Percentiles rank a stretch among this genome's conserved stretches.
phyloP scores from a whole-genome alignment of 83 land plant genomes.

The Picea abies region DNA sequence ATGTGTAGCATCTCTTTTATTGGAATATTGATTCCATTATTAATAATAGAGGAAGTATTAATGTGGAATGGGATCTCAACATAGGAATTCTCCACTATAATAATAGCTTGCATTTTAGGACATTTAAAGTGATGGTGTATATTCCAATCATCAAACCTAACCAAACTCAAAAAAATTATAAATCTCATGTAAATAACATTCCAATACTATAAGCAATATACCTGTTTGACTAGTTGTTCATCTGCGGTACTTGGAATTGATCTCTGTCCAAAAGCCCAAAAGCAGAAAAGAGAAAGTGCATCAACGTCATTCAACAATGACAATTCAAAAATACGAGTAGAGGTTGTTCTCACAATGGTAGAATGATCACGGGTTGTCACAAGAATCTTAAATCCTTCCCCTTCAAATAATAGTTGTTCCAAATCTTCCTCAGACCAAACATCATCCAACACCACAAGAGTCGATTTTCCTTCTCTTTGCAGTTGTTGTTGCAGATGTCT shows the following conservation, averaged over 20 bases:
- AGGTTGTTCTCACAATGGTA: background rate
- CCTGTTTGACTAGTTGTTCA: too few relatives aligned
- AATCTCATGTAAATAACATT: background rate
- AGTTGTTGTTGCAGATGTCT: background rate
- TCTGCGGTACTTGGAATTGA: too few relatives aligned
- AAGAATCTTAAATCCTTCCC: background rate
- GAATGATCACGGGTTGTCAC: background rate
- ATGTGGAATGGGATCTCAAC: too few relatives aligned
- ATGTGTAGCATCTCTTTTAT: too few relatives aligned
- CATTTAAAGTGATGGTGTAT: too few relatives aligned
- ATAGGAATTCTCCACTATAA: too few relatives aligned
- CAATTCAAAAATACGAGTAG: background rate
- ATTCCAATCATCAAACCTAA: background rate
- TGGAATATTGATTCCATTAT: too few relatives aligned
- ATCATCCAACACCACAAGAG: slow-evolving; percentile 12
- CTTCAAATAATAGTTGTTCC: background rate
- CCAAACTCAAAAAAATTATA: too few relatives aligned
- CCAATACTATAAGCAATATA: background rate
- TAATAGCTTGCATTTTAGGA: too few relatives aligned
- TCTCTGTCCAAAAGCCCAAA: too few relatives aligned
- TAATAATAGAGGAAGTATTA: too few relatives aligned
- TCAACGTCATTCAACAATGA: too few relatives aligned
- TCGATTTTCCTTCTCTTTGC: background rate
- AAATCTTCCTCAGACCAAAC: slow-evolving; percentile 7
- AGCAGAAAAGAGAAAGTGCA: background rate